Percentiles rank a stretch among this genome's conserved stretches.
Evolutionary conservation across 192 early-diverging fungal genomes (phyloP).

Genomic region (Mortierella alpina): DNA sequence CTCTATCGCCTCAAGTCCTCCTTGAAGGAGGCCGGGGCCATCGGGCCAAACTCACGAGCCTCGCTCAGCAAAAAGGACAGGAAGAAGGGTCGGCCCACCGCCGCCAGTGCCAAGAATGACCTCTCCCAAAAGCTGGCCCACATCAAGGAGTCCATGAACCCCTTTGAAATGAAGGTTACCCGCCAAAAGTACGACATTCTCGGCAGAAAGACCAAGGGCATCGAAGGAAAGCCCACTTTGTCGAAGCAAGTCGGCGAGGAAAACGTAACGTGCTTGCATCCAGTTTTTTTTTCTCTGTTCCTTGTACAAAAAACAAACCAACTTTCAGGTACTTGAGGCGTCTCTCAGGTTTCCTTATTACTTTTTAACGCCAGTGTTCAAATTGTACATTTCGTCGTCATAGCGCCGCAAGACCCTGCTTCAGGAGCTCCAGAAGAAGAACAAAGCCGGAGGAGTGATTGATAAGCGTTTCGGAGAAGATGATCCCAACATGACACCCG

Average conservation of each 20-base stretch:
- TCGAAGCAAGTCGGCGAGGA: constrained; percentile 88
- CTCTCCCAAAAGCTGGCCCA: constrained; percentile 57
- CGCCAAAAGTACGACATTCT: constrained; percentile 86
- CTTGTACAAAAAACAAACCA: neutral
- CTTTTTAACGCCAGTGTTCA: neutral
- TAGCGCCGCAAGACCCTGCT: constrained; percentile 87
- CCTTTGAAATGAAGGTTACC: constrained; percentile 90
- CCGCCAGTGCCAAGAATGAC: constrained; percentile 64
- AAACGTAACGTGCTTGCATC: constrained; percentile 57
- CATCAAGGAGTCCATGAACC: constrained; percentile 73
- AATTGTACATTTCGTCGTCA: neutral
- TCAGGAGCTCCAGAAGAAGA: constrained; percentile 76
- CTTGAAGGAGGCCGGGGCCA: constrained; percentile 80
- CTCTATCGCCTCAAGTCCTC: constrained; percentile 85
- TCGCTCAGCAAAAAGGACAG: constrained; percentile 73
- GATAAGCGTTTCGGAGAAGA: constrained; percentile 97
- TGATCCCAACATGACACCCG: constrained; percentile 84
- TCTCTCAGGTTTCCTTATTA: too few relatives aligned
- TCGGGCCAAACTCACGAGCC: constrained; percentile 74
- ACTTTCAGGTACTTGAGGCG: too few relatives aligned
- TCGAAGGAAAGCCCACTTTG: constrained; percentile 81
- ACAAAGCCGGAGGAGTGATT: constrained; percentile 79
- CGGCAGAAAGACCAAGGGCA: constrained; percentile 85
- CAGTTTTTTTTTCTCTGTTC: constrained; percentile 2
- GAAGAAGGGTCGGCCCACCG: constrained; percentile 63